Evolutionary conservation across 441 rosid species (phyloP), one percentile per base, ranked within the genome.

Genomic region (Eruca vesicaria): DNA sequence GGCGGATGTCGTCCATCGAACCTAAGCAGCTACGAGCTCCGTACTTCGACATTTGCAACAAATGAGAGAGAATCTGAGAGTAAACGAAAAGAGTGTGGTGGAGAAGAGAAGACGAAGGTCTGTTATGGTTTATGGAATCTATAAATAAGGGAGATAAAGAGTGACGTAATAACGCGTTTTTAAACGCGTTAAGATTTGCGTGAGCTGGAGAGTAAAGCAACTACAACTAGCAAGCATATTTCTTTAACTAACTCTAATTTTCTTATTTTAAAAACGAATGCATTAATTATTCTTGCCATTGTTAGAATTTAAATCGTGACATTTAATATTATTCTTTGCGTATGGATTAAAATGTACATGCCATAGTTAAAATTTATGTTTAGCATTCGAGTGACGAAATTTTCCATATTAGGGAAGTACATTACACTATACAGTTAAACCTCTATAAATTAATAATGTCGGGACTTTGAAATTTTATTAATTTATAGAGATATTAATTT

Each of bases 1-100:
- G 57, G n/a, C 71, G 68, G 21, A 85, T 78, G 20, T 90, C 90
- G 8, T 83, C 90, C 77, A 72, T 55, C 1, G 89, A 80, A 1
- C 89, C 90, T 15, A 76, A 58, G 14, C 7, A 14, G 33, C 52
- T 72, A 1, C 63, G 70, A 14, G 23, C 10, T 33, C 43, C 73
- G 23, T n/a, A 55, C 48, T 68, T 68, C 35, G 41, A 38, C 29
- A 55, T 64, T n/a, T 15, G 78, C 9, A 4, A 7, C 6, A n/a
- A n/a, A 9, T 29, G 5, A 26, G 6, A 15, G 61, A 70, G 74
- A 28, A 12, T 9, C 0, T 45, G 53, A 45, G 2, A 48, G 53
- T 50, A 50, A 23, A 18, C 12, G 0, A 29, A 50, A 18, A 50
- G 56, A 20, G 56, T 50, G 53, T 48, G 52, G 23, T 50, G 64